Percentiles rank a stretch among this genome's conserved stretches.
Conservation (phyloP, 1,284 basidiomycete species). For the Pseudozyma pruni region DNA sequence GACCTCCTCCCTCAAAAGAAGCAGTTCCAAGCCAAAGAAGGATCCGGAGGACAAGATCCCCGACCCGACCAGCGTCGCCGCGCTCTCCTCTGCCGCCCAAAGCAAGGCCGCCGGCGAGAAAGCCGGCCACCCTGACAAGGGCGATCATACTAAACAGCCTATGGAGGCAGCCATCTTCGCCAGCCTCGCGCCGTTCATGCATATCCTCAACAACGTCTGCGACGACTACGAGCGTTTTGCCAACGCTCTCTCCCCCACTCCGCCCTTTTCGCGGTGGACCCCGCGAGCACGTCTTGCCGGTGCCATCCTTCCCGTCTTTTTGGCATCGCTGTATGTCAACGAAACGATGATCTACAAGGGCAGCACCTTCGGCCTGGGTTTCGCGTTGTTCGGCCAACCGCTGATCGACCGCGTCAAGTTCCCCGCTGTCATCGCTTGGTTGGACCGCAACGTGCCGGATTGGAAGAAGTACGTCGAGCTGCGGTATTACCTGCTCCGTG, state of each 20-base stretch:
- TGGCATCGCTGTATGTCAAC: conserved; percentile 70
- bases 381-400: conserved; percentile 73
- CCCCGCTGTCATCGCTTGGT: conserved; percentile 63
- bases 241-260: conserved; percentile 69
- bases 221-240: conserved; percentile 69
- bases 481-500: conserved; percentile 69
- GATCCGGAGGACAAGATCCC: conserved; percentile 59
- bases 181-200: conserved; percentile 69
- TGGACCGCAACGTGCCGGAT: conserved; percentile 70
- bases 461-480: conserved; percentile 69
- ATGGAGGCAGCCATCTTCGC: conserved; percentile 63
- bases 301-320: conserved; percentile 64
- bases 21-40: conserved; percentile 27
- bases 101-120: conserved; percentile 66
- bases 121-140: conserved; percentile 41
- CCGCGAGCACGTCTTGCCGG: conserved; percentile 66
- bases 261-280: conserved; percentile 67
- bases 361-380: conserved; percentile 70
- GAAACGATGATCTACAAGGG: conserved; percentile 70
- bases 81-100: conserved; percentile 64
- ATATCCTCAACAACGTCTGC: conserved; percentile 72
- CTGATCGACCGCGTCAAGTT: conserved; percentile 68
- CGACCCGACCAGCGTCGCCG: conserved; percentile 67
- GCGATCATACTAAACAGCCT: conserved; percentile 67
- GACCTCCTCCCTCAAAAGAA: conserved; percentile 18